Percentiles rank a stretch among this genome's conserved stretches.
Conservation (phyloP, 371 early-diverging fungal species). For the Mucor velutinosus region DNA sequence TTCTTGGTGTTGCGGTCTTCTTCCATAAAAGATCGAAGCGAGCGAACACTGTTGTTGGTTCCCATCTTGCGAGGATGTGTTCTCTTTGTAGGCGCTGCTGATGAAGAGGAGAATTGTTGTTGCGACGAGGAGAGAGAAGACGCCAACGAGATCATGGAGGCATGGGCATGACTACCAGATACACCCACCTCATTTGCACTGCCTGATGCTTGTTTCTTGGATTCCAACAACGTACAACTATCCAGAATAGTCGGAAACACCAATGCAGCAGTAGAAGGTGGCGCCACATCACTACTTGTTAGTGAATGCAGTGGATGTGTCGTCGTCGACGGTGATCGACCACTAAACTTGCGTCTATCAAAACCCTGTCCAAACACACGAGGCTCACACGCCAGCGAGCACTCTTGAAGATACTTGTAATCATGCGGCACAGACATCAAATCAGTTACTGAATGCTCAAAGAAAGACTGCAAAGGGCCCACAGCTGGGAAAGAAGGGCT, state of each 20-base stretch:
- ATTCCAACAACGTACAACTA: conserved; percentile 38
- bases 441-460: conserved; percentile 42
- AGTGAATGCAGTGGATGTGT: background rate
- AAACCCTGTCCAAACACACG: conserved; percentile 57
- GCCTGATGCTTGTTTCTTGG: background rate
- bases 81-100: background rate
- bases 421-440: conserved; percentile 47
- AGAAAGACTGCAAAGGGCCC: conserved; percentile 44
- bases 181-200: background rate
- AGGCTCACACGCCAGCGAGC: conserved; percentile 62
- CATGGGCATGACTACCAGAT: background rate
- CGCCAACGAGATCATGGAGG: background rate
- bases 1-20: conserved; percentile 7
- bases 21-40: conserved; percentile 19
- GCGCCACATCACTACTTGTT: conserved; percentile 17
- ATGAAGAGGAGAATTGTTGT: background rate
- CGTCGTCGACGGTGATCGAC: background rate
- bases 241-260: conserved; percentile 50
- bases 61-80: conserved; percentile 8
- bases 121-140: background rate
- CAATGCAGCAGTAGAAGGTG: conserved; percentile 36
- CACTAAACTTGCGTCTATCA: conserved; percentile 15
- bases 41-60: conserved; percentile 15
- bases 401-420: conserved; percentile 52
- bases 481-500: conserved; percentile 5